Evolutionary conservation across 345 rosid species (phyloP).

Genomic region (Punica granatum): DNA sequence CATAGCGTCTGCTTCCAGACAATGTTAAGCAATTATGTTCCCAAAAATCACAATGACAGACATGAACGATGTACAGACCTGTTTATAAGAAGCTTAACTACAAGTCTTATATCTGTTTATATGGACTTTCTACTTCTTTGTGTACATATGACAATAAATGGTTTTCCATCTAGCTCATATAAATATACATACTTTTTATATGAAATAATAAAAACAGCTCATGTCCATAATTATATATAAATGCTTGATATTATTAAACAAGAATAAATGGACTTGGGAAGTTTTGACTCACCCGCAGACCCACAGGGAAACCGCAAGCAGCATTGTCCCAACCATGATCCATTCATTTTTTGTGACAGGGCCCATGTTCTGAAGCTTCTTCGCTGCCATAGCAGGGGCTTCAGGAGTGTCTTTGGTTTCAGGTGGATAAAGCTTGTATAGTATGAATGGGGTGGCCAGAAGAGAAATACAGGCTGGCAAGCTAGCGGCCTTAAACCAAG

Average conservation of each 20-base stretch:
- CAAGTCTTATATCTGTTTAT: background rate
- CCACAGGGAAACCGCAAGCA: constrained; percentile 93
- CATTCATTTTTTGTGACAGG: constrained; percentile 79
- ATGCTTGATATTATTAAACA: background rate
- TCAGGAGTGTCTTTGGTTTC: constrained; percentile 91
- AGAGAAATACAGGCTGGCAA: constrained; percentile 70
- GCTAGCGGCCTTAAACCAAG: constrained; percentile 95
- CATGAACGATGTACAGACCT: no score
- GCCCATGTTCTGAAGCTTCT: constrained; percentile 73
- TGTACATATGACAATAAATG: background rate
- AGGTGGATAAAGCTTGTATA: constrained; percentile 90
- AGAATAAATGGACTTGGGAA: background rate
- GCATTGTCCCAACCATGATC: constrained; percentile 90
- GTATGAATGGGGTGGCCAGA: constrained; percentile 64
- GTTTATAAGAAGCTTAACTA: background rate
- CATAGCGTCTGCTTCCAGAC: background rate
- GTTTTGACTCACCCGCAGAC: constrained; percentile 46
- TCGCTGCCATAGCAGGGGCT: constrained; percentile 87
- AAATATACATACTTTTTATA: background rate
- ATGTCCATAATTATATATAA: background rate
- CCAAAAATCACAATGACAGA: no score
- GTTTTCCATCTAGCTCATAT: background rate
- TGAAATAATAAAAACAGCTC: background rate
- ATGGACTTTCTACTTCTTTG: background rate
- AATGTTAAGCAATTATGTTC: background rate